These are phyloP conservation scores for Ustilaginoidea virens DNA, from an alignment of 2,329 filamentous ascomycete species.

Conservation along the genomic window DNA sequence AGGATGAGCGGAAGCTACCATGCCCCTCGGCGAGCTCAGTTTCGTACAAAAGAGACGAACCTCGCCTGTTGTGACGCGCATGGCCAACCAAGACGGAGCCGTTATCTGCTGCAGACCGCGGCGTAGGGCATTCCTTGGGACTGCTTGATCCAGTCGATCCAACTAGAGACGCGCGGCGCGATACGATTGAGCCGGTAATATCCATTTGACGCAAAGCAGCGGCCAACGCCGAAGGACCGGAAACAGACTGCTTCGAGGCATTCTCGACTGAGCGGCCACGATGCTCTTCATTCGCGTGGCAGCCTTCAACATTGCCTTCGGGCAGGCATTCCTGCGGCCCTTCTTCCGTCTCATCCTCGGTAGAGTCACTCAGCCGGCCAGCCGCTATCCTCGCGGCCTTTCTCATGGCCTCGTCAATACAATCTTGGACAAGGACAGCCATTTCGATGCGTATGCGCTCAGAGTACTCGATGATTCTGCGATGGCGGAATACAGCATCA, in stretches of 20 bases:
- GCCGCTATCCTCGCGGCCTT: slow-evolving; percentile 82
- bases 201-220: slow-evolving; percentile 32
- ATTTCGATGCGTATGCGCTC: slow-evolving; percentile 93
- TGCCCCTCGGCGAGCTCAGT: slow-evolving; percentile 80
- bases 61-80: slow-evolving; percentile 51
- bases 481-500: slow-evolving; percentile 81
- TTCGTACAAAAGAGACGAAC: slow-evolving; percentile 59
- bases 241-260: slow-evolving; percentile 9
- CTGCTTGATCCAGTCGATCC: slow-evolving; percentile 78
- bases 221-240: slow-evolving; percentile 36
- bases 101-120: slow-evolving; percentile 57
- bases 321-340: slow-evolving; percentile 9
- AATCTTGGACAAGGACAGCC: slow-evolving; percentile 83
- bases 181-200: slow-evolving; percentile 13
- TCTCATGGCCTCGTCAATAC: slow-evolving; percentile 78
- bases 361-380: slow-evolving; percentile 69
- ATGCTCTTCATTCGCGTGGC: slow-evolving; percentile 4
- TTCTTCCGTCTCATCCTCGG: slow-evolving; percentile 37
- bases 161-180: slow-evolving; percentile 37
- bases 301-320: slow-evolving; percentile 6
- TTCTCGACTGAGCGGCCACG: slow-evolving; percentile 7
- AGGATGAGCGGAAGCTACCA: slow-evolving; percentile 70
- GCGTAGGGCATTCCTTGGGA: slow-evolving; percentile 80
- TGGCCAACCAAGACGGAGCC: slow-evolving; percentile 40
- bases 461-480: slow-evolving; percentile 86